phyloP scores from a whole-genome alignment of 2,329 filamentous ascomycete genomes.

The Beauveria asiatica region DNA sequence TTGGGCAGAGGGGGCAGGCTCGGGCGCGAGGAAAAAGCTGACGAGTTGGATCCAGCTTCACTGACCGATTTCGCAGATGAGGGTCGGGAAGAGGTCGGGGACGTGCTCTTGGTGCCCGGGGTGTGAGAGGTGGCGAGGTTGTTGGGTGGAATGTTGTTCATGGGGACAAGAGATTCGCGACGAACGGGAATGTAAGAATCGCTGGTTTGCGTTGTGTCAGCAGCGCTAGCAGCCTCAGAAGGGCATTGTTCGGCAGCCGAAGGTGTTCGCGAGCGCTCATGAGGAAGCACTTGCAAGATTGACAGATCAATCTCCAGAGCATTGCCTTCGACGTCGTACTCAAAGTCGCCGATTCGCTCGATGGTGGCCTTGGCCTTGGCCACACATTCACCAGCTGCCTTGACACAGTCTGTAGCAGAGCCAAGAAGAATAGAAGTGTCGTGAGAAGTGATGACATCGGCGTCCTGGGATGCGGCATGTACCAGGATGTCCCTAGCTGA shows the following conservation, averaged over 20 bases:
- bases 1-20: slow-evolving; percentile 48
- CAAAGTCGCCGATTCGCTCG: slow-evolving; percentile 84
- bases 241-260: slow-evolving; percentile 22
- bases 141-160: slow-evolving; percentile 60
- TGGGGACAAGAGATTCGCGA: slow-evolving; percentile 31
- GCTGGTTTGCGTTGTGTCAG: slow-evolving; percentile 29
- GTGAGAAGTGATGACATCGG: slow-evolving; percentile 72
- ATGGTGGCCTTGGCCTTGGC: slow-evolving; percentile 78
- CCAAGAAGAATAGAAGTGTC: slow-evolving; percentile 67
- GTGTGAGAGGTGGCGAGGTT: slow-evolving; percentile 51
- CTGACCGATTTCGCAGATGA: slow-evolving; percentile 29
- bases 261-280: slow-evolving; percentile 25
- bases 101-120: slow-evolving; percentile 24
- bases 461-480: slow-evolving; percentile 58
- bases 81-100: slow-evolving; percentile 33
- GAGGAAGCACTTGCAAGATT: slow-evolving; percentile 36
- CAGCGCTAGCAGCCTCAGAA: slow-evolving; percentile 30
- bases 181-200: slow-evolving; percentile 29
- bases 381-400: slow-evolving; percentile 84
- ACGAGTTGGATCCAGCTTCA: slow-evolving; percentile 35
- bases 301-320: slow-evolving; percentile 48
- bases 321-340: slow-evolving; percentile 61
- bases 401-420: slow-evolving; percentile 80
- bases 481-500: slow-evolving; percentile 73
- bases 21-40: slow-evolving; percentile 39